Evolutionary conservation across 129 eudicot genomes (phyloP).

Genomic region (Centaurea solstitialis): DNA sequence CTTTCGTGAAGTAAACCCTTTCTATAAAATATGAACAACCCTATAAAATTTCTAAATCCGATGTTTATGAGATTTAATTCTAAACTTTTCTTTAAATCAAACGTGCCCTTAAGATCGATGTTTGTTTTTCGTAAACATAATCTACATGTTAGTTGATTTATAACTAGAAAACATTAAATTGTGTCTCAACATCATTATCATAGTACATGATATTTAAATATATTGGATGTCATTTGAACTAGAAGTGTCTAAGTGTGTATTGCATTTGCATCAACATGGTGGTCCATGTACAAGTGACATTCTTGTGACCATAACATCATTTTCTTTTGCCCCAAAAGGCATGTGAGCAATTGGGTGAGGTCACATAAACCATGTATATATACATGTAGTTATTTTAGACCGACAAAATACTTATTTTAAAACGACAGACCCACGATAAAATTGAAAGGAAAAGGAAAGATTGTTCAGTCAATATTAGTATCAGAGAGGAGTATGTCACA

Average conservation of each 20-base stretch:
- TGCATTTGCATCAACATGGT: constrained; percentile 10
- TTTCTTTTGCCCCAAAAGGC: not conserved
- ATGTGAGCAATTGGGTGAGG: not conserved
- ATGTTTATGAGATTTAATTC: not conserved
- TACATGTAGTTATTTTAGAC: constrained; percentile 3
- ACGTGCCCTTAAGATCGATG: not conserved
- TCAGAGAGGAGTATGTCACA: not conserved
- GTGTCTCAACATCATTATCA: not conserved
- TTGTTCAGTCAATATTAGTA: not conserved
- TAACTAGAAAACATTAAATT: not conserved
- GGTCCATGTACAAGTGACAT: constrained; percentile 18
- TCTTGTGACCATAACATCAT: constrained; percentile 5
- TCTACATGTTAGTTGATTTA: not conserved
- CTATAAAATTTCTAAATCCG: not conserved
- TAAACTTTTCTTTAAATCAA: not conserved
- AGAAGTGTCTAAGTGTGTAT: not conserved
- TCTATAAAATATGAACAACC: too few species aligned
- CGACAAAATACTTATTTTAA: not conserved
- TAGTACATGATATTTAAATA: not conserved
- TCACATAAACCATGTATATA: not conserved
- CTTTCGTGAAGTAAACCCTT: too few species aligned
- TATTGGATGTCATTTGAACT: not conserved
- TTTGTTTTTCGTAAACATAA: not conserved
- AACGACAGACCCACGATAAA: not conserved
- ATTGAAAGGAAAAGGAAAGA: not conserved